These are phyloP conservation scores for Podospora pseudocomata DNA, from an alignment of 495 filamentous ascomycete species.

Conservation along the genomic window DNA sequence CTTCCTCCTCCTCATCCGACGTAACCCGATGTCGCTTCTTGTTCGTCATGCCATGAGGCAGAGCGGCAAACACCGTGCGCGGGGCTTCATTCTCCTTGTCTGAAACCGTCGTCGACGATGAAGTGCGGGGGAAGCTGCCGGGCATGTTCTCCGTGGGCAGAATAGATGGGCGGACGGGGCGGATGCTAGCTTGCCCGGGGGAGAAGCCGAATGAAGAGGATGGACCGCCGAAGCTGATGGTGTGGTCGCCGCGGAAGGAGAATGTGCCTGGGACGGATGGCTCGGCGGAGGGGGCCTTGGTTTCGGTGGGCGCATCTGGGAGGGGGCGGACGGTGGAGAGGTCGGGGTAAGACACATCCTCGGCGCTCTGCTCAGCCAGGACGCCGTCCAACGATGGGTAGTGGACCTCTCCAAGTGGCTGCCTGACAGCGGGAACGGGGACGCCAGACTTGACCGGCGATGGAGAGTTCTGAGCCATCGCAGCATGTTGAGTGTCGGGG, in stretches of 20 bases:
- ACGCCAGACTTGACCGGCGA: constrained; percentile 46
- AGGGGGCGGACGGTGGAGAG: constrained; percentile 37
- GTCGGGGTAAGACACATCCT: constrained; percentile 44
- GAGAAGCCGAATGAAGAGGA: constrained; percentile 47
- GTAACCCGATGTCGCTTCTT: constrained; percentile 64
- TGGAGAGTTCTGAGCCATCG: constrained; percentile 41
- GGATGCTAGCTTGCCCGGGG: constrained; percentile 54
- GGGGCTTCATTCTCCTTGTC: constrained; percentile 52
- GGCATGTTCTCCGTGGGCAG: constrained; percentile 43
- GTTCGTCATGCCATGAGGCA: constrained; percentile 67
- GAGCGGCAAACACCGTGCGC: constrained; percentile 22
- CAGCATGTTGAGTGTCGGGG: constrained; percentile 38
- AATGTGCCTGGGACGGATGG: constrained; percentile 51
- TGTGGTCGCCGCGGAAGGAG: constrained; percentile 58
- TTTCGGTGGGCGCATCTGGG: constrained; percentile 27
- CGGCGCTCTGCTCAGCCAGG: constrained; percentile 24
- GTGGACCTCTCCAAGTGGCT: constrained; percentile 32
- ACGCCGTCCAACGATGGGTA: constrained; percentile 37
- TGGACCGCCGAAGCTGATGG: constrained; percentile 47
- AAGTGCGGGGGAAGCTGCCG: constrained; percentile 44
- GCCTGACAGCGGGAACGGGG: constrained; percentile 33
- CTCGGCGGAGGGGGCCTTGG: constrained; percentile 26
- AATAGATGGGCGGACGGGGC: constrained; percentile 53
- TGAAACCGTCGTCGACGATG: constrained; percentile 11
- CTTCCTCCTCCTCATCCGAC: constrained; percentile 50